Conservation (phyloP, 78 protist genomes). For the Dictyostelium capitatum region DNA sequence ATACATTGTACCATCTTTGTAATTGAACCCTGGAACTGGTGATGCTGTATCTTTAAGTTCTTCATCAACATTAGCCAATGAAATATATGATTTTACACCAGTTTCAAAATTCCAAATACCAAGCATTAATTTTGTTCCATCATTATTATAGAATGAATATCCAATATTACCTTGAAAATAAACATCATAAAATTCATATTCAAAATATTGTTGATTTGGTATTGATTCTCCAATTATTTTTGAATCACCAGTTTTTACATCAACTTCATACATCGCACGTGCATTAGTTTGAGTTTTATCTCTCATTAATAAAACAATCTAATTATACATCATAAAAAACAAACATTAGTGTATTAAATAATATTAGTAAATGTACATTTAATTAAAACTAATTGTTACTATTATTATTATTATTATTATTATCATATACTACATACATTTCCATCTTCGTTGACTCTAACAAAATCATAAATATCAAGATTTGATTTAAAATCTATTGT, state of each 20-base stretch:
- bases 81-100: neutral
- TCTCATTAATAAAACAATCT: neutral
- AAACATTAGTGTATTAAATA: too few relatives aligned
- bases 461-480: neutral
- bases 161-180: neutral
- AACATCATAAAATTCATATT: neutral
- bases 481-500: neutral
- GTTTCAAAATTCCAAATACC: neutral
- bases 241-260: neutral
- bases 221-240: neutral
- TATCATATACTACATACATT: neutral
- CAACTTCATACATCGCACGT: neutral
- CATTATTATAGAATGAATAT: neutral
- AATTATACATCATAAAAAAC: too few relatives aligned
- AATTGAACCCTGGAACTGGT: neutral
- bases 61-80: neutral
- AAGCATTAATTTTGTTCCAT: neutral
- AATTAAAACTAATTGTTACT: too few relatives aligned
- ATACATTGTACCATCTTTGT: neutral
- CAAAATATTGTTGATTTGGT: neutral
- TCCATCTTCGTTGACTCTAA: neutral
- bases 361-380: too few relatives aligned
- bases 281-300: too few relatives aligned
- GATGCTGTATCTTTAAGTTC: neutral
- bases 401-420: too few relatives aligned